Percentiles rank a stretch among this genome's conserved stretches.
These are phyloP conservation scores for Bryum argenteum DNA, from an alignment of 225 moss, liverwort and hornwort species.

Conservation along the genomic window DNA sequence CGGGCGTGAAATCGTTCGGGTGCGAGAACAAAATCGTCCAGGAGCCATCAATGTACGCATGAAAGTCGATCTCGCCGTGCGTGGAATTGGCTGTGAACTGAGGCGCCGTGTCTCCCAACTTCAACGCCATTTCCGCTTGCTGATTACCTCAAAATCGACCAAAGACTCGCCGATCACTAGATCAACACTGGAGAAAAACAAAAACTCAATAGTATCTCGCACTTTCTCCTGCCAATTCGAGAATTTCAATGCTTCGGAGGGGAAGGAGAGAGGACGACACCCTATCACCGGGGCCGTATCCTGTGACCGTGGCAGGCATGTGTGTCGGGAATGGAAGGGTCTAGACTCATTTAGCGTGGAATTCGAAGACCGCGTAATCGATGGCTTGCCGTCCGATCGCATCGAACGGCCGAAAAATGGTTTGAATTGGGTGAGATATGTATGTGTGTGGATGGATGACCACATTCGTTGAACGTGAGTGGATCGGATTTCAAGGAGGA, in stretches of 20 bases:
- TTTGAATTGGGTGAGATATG: neutral
- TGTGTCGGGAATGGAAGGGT: too few relatives aligned
- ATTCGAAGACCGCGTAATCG: too few relatives aligned
- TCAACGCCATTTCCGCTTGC: conserved; percentile 44
- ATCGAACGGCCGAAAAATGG: conserved; percentile 20
- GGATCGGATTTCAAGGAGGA: neutral
- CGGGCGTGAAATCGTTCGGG: conserved; percentile 91
- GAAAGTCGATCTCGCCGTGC: conserved; percentile 68
- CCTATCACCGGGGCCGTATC: neutral
- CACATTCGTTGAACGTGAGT: neutral
- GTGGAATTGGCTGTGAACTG: conserved; percentile 76
- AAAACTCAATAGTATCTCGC: neutral
- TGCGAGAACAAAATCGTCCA: conserved; percentile 96
- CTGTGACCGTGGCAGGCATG: neutral
- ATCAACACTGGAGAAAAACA: neutral
- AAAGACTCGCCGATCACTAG: neutral
- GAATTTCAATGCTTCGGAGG: neutral
- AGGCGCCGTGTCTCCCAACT: conserved; percentile 80
- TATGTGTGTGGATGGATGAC: neutral
- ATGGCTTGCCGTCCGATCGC: conserved; percentile 4
- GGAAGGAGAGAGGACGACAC: neutral
- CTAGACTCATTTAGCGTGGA: too few relatives aligned
- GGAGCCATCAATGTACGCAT: conserved; percentile 76
- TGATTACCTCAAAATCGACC: neutral
- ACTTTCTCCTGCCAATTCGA: neutral